Evolutionary conservation across 2,329 filamentous ascomycete genomes (phyloP), one percentile per base, ranked within the genome.

Genomic region (Chaetomiaceae sp.): DNA sequence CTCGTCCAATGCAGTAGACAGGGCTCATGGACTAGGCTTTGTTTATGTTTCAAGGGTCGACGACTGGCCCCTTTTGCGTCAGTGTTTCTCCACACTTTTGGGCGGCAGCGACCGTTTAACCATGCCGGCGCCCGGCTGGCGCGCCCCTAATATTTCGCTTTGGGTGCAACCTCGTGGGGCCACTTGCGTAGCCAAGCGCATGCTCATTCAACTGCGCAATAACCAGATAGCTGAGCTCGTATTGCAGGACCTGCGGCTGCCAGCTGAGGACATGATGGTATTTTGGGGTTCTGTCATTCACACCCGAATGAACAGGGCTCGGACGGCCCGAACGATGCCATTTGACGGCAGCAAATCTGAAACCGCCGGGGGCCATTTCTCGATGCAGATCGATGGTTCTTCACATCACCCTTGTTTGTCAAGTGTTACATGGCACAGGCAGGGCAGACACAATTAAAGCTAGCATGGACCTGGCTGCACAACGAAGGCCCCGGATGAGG

Each of bases 1-100:
- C n/a, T n/a, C n/a, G n/a, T n/a, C n/a, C n/a, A n/a, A n/a, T n/a
- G n/a, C n/a, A n/a, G n/a, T n/a, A n/a, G n/a, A n/a, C n/a, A n/a
- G n/a, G n/a, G n/a, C n/a, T n/a, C n/a, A n/a, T n/a, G n/a, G n/a
- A n/a, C n/a, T n/a, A n/a, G n/a, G n/a, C n/a, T n/a, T n/a, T n/a
- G n/a, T n/a, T n/a, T n/a, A n/a, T n/a, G 52, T 57, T 53, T 54
- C 51, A 55, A n/a, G 47, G 30, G 36, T 50, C 51, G 16, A 51
- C 33, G 47, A 23, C 36, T 7, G 14, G n/a, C n/a, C 45, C 41
- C 43, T 18, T 37, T 45, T 38, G 16, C 40, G 29, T 34, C 40
- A 34, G 14, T 27, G 43, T 45, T 45, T 57, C 51, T 54, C 55
- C 51, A 54, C 55, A 51, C 41, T 45, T 32, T 32, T 36, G 51